Base-by-base conservation (phyloP, 345 rosid species). In the Hypericum perforatum region DNA sequence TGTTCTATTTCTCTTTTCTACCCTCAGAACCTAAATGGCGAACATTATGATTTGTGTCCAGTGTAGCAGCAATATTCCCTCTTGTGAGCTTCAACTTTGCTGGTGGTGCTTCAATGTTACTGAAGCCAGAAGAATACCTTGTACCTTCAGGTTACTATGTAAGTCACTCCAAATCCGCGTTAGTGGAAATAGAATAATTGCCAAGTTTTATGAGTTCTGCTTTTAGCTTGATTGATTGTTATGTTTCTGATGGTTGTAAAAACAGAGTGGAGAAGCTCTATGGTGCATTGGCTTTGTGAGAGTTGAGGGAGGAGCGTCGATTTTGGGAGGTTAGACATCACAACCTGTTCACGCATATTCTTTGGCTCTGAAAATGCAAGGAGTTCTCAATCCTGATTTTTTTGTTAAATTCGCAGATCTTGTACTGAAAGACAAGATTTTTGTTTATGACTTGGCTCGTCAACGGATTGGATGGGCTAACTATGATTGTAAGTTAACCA, bases 391-490 rank as follows among this genome's bases (percentile, higher is more conserved):
- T 8, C 42, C 11, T 37, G 16, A 63, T 59, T 5, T 1, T 43
- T 52, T 13, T 22, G 9, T 49, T 60, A 11, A 13, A 48, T 12
- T 13, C 13, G 0, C 29, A n/a, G 37, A 6, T 11, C 55, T 52
- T 36, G 55, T 52, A 36, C 41, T 52, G 3, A 52, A 52, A 52
- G 41, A 52, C 15, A 52, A 52, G 55, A 52, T 52, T 7, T 52
- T 52, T 7, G 55, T 52, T n/a, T 52, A 52, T 37, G 55, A 52
- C 14, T 15, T 52, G 6, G 55, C 39, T 38, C 55, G 38, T 52
- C 55, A 52, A 38, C 55, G 55, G 11, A 52, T 52, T 11, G 55
- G 55, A 37, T 52, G 55, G 55, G 55, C 55, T 37, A 52, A 52
- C 41, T 52, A 52, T n/a, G 55, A 52, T 16, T 52, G 55, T 52